Evolutionary conservation across 2,329 filamentous ascomycete genomes (phyloP), one percentile per base, ranked within the genome.

Genomic region (Aspergillus pseudotamarii): DNA sequence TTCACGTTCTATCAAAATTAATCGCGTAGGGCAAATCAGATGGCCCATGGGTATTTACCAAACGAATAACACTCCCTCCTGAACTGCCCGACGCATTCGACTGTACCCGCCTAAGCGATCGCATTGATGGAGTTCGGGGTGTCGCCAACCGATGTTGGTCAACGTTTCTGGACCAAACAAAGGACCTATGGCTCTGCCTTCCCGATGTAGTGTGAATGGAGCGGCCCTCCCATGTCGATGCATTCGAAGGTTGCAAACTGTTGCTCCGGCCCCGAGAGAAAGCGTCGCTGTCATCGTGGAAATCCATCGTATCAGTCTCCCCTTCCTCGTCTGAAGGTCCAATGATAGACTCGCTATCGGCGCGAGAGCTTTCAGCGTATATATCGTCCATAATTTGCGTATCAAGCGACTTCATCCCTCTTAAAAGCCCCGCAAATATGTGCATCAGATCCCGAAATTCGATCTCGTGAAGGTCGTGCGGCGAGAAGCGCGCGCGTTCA

Each of bases 401-500:
- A 62, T 90, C 82, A 3, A 92, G 79, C 0, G 86, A 83, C 32
- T 82, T 85, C 91, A 98, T 96, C 21, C 84, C 86, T 58, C 91
- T 87, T 16, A 98, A 81, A 0, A 98, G 81, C 59, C 91, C 88
- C 2, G 94, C 91, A 76, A 98, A 97, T 30, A 91, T 83, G 61
- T 88, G 86, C 93, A 97, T 97, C 34, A 97, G 81, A 26, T 85
- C 80, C 43, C 91, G 85, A 74, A 99, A 98, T 58, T 90, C 85
- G 0, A 79, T 72, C 69, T 94, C 90, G 3, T 87, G 85, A 4
- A 97, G 81, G 1, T 90, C 86, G 6, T 83, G 81, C 0, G 86
- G 86, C 2, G 92, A 94, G 79, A 96, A 99, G 46, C 94, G 89
- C 3, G 93, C 93, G 62, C 86, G 83, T 79, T 98, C 95, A 78